Evolutionary conservation across 2,329 filamentous ascomycete species (phyloP).

Genomic region (Penicillium sp.): DNA sequence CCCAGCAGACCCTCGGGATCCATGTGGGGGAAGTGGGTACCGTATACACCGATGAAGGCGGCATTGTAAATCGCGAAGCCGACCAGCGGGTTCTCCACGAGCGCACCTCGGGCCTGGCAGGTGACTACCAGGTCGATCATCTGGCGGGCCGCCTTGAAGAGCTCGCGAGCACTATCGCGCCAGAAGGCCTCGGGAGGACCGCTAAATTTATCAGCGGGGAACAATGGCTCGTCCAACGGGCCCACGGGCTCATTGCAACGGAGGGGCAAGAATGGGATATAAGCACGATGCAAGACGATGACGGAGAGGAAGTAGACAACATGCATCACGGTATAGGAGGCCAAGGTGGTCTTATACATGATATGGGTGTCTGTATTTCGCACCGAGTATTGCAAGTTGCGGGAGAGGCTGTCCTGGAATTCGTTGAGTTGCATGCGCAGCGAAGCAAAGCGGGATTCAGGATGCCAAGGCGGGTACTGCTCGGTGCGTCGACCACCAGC

Average conservation of each 20-base stretch:
- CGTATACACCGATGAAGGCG: conserved; percentile 55
- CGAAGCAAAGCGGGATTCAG: conserved; percentile 51
- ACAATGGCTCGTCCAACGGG: conserved; percentile 54
- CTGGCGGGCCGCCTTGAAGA: conserved; percentile 56
- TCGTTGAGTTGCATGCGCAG: conserved; percentile 50
- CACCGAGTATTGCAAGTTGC: conserved; percentile 53
- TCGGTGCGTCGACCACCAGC: conserved; percentile 55
- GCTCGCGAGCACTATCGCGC: conserved; percentile 52
- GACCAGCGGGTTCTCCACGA: conserved; percentile 58
- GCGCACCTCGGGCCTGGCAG: conserved; percentile 53
- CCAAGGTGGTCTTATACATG: conserved; percentile 52
- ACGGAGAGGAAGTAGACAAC: conserved; percentile 56
- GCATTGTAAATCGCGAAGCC: conserved; percentile 59
- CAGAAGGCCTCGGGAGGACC: conserved; percentile 53
- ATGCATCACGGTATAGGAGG: conserved; percentile 59
- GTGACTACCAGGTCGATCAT: conserved; percentile 56
- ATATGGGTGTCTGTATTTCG: conserved; percentile 59
- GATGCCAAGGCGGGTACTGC: conserved; percentile 56
- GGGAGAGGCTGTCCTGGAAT: conserved; percentile 55
- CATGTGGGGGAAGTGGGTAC: conserved; percentile 58
- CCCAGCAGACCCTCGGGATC: conserved; percentile 54
- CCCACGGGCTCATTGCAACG: conserved; percentile 53
- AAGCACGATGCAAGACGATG: conserved; percentile 58
- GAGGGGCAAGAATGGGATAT: conserved; percentile 57
- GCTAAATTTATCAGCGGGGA: conserved; percentile 46